These are phyloP conservation scores for Albifimbria verrucaria DNA, from an alignment of 2,329 filamentous ascomycete species.

Conservation along the genomic window DNA sequence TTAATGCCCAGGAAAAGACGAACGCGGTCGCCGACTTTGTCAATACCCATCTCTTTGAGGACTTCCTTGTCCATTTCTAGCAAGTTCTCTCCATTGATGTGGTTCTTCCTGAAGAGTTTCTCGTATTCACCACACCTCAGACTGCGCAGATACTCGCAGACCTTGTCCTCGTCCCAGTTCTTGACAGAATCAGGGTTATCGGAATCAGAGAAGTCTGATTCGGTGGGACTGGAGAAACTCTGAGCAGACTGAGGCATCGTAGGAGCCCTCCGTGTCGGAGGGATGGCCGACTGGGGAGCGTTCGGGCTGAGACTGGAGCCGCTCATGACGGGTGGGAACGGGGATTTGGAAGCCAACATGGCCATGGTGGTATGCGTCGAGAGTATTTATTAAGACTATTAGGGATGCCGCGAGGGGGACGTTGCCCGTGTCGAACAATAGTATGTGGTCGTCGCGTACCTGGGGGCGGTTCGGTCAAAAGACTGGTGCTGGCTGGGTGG, in stretches of 20 bases:
- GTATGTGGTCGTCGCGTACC: too few relatives aligned
- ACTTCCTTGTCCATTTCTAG: conserved; percentile 96
- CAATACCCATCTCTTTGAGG: conserved; percentile 95
- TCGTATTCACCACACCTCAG: conserved; percentile 96
- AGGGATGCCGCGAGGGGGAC: too few relatives aligned
- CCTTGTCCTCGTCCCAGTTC: conserved; percentile 88
- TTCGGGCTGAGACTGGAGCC: conserved; percentile 45
- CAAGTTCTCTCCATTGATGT: conserved; percentile 96
- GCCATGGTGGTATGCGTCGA: conserved; percentile 50
- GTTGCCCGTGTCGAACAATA: too few relatives aligned
- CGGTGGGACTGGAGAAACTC: conserved; percentile 76
- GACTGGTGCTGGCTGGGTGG: too few relatives aligned
- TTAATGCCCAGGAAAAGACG: conserved; percentile 85
- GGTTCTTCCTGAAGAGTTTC: conserved; percentile 81
- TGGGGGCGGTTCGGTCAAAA: too few relatives aligned
- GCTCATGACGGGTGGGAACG: conserved; percentile 56
- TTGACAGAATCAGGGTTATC: conserved; percentile 73
- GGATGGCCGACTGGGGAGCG: conserved; percentile 45
- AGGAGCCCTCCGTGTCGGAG: conserved; percentile 50
- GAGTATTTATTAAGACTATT: too few relatives aligned
- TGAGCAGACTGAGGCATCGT: conserved; percentile 48
- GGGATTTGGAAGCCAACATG: conserved; percentile 73
- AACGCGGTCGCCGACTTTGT: conserved; percentile 94
- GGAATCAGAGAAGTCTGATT: conserved; percentile 86
- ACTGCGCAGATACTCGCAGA: conserved; percentile 84